Evolutionary conservation across 108 stramenopile species (phyloP).

Genomic region (Discostella stelligeroides): DNA sequence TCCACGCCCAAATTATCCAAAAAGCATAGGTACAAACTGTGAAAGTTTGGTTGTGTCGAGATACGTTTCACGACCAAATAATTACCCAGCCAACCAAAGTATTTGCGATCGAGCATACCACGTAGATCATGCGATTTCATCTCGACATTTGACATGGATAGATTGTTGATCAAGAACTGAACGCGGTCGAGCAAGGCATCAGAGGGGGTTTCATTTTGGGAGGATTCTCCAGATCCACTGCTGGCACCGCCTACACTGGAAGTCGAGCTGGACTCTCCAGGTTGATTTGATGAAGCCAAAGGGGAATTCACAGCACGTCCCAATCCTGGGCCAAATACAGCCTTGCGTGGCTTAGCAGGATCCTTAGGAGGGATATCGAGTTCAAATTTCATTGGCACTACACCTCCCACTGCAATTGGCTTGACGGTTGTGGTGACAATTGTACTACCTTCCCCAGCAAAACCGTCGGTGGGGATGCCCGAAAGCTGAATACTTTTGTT

Average conservation of each 20-base stretch:
- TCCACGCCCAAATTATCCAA: conserved; percentile 90
- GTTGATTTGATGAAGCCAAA: conserved; percentile 12
- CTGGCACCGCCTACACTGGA: conserved; percentile 10
- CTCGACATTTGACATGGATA: conserved; percentile 92
- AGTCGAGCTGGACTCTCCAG: conserved; percentile 11
- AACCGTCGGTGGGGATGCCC: conserved; percentile 15
- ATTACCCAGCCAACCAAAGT: conserved; percentile 97
- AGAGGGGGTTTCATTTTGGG: conserved; percentile 83
- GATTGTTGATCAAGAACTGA: conserved; percentile 98
- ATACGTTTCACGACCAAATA: conserved; percentile 98
- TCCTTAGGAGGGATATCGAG: conserved; percentile 25
- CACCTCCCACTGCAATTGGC: conserved; percentile 10
- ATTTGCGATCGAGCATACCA: conserved; percentile 81
- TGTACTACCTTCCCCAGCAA: conserved; percentile 26
- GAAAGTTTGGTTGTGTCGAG: conserved; percentile 97
- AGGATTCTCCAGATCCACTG: conserved; percentile 54
- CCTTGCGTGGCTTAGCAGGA: conserved; percentile 54
- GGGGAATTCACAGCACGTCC: conserved; percentile 81
- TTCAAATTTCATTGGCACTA: conserved; percentile 31
- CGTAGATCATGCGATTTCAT: conserved; percentile 89
- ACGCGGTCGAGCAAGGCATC: conserved; percentile 90
- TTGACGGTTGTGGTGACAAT: conserved; percentile 2
- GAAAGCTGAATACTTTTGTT: conserved; percentile 5
- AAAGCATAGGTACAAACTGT: conserved; percentile 91
- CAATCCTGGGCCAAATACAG: conserved; percentile 83